Percentiles rank a stretch among this genome's conserved stretches.
Evolutionary conservation across 495 filamentous ascomycete genomes (phyloP).

Genomic region (Xylaria grammica): DNA sequence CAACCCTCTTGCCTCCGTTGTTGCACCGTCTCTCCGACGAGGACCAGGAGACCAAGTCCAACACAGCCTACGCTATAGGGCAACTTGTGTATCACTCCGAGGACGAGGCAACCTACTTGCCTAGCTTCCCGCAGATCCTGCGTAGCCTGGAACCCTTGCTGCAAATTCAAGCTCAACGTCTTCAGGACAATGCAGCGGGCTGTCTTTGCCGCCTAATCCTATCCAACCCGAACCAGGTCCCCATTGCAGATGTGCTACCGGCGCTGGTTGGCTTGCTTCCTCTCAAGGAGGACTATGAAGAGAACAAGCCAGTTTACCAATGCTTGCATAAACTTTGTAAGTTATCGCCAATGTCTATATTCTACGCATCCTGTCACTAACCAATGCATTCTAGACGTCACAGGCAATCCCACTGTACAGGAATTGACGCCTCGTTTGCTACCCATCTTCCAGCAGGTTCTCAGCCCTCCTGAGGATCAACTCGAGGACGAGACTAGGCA

Average conservation of each 20-base stretch:
- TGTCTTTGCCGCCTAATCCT: constrained; percentile 93
- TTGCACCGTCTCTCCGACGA: constrained; percentile 88
- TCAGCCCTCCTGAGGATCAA: constrained; percentile 80
- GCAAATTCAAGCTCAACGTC: constrained; percentile 71
- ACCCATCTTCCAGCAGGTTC: constrained; percentile 79
- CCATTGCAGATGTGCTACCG: constrained; percentile 79
- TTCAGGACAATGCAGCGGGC: constrained; percentile 92
- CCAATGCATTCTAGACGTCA: constrained; percentile 60
- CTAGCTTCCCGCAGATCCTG: constrained; percentile 76
- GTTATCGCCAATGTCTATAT: constrained; percentile 38
- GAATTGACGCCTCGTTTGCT: constrained; percentile 78
- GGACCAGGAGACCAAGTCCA: constrained; percentile 90
- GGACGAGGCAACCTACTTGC: constrained; percentile 70
- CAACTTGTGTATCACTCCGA: constrained; percentile 81
- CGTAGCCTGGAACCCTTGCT: constrained; percentile 83
- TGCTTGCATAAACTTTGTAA: constrained; percentile 87
- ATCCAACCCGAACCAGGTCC: constrained; percentile 77
- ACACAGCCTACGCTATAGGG: constrained; percentile 89
- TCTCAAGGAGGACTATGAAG: constrained; percentile 92
- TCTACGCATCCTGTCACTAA: constrained; percentile 26
- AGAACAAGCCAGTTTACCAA: constrained; percentile 90
- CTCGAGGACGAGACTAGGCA: constrained; percentile 78
- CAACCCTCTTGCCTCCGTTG: constrained; percentile 75
- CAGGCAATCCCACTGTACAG: constrained; percentile 72
- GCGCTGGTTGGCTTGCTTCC: constrained; percentile 79